Evolutionary conservation across 352 stramenopile genomes (phyloP).

Genomic region (Globisporangium viniferum): DNA sequence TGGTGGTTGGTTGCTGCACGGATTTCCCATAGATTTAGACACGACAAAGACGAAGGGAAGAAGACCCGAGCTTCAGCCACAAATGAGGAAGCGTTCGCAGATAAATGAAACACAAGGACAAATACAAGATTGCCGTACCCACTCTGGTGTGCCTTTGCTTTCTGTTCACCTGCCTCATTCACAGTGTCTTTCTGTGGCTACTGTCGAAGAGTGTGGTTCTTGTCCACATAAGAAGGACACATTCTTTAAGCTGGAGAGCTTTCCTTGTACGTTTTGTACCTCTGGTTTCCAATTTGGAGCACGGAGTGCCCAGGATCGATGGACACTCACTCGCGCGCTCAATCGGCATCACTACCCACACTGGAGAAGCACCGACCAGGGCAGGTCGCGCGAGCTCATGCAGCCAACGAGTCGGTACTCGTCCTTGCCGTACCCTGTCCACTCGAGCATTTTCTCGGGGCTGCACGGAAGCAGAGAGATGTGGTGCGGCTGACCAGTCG

Average conservation of each 20-base stretch:
- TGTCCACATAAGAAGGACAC: not conserved
- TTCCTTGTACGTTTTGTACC: not conserved
- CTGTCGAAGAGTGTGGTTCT: not conserved
- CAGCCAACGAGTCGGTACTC: conserved; percentile 23
- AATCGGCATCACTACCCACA: conserved; percentile 6
- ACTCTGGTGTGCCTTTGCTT: too few relatives aligned
- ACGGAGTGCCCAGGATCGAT: not conserved
- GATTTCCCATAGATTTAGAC: conserved; percentile 22
- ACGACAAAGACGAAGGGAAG: not conserved
- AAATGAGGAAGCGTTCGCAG: not conserved
- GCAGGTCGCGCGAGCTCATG: conserved; percentile 17
- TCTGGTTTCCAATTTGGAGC: not conserved
- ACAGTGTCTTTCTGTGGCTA: too few relatives aligned
- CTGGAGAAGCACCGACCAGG: conserved; percentile 17
- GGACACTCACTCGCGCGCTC: not conserved
- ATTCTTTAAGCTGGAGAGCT: not conserved
- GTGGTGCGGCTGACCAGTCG: conserved; percentile 1
- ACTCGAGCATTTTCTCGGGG: conserved; percentile 25
- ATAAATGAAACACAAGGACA: not conserved
- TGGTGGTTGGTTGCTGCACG: not conserved
- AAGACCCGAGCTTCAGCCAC: not conserved
- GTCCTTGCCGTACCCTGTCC: conserved; percentile 19
- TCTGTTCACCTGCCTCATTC: too few relatives aligned
- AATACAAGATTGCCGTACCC: not conserved
- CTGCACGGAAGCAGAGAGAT: conserved; percentile 31